Conservation (phyloP, 805 yeast genomes). For the Metschnikowia peoriensis region DNA sequence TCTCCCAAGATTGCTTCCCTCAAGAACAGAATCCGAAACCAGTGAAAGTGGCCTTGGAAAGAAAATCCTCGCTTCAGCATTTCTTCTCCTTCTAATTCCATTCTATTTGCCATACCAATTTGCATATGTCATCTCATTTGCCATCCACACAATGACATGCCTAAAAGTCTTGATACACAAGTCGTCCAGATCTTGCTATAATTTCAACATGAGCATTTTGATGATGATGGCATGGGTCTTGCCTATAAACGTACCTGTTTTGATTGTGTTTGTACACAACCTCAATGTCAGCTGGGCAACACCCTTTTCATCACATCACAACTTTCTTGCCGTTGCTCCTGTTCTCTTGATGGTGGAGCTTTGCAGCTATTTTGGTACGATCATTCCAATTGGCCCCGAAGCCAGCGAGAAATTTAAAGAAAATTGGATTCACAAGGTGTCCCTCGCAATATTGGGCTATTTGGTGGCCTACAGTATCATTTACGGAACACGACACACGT, state of each 20-base stretch:
- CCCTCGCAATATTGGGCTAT: constrained; percentile 42
- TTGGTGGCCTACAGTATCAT: constrained; percentile 59
- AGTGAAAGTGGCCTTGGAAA: background rate
- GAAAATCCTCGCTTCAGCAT: constrained; percentile 30
- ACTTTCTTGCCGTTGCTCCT: constrained; percentile 73
- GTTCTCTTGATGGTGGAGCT: constrained; percentile 58
- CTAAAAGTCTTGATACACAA: constrained; percentile 27
- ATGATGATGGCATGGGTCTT: constrained; percentile 73
- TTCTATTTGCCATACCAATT: constrained; percentile 79
- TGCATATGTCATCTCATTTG: constrained; percentile 59
- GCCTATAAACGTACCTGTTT: constrained; percentile 74
- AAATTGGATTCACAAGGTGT: constrained; percentile 7
- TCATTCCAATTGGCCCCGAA: constrained; percentile 35
- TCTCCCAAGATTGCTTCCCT: background rate
- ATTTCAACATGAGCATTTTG: constrained; percentile 62
- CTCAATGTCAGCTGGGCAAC: constrained; percentile 75
- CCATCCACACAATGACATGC: constrained; percentile 58
- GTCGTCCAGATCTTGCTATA: constrained; percentile 32
- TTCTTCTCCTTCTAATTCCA: constrained; percentile 46
- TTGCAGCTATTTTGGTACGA: constrained; percentile 33
- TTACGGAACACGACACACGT: constrained; percentile 80
- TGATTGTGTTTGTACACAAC: constrained; percentile 81
- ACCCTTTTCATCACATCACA: constrained; percentile 85
- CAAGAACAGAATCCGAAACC: background rate
- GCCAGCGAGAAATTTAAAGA: constrained; percentile 3